Conservation (phyloP, 805 yeast genomes). For the Cyberlindnera sargentensis region DNA sequence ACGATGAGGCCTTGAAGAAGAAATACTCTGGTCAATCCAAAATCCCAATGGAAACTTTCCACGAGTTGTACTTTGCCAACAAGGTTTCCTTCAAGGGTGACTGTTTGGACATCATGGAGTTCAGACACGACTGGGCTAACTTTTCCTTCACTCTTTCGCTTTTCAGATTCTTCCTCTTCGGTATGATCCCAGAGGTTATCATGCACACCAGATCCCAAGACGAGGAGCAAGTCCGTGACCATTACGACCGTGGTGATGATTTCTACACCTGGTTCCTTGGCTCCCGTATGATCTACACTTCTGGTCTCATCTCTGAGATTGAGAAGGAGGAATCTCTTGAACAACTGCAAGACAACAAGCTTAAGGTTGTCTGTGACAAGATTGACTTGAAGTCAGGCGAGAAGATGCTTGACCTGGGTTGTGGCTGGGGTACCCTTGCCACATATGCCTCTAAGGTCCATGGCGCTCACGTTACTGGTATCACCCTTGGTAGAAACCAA, state of each 20-base stretch:
- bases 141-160: constrained; percentile 72
- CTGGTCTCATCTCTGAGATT: constrained; percentile 75
- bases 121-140: constrained; percentile 86
- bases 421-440: constrained; percentile 96
- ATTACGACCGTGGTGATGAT: constrained; percentile 94
- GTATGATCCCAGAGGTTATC: constrained; percentile 89
- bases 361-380: constrained; percentile 82
- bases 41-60: constrained; percentile 91
- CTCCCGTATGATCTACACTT: constrained; percentile 90
- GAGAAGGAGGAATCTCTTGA: constrained; percentile 66
- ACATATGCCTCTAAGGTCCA: constrained; percentile 74
- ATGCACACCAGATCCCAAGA: constrained; percentile 91
- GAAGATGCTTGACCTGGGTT: constrained; percentile 74
- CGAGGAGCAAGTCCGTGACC: constrained; percentile 94
- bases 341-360: constrained; percentile 82
- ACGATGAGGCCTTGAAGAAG: constrained; percentile 57
- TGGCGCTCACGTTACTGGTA: constrained; percentile 84
- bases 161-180: constrained; percentile 74
- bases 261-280: constrained; percentile 92
- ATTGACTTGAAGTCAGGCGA: constrained; percentile 70
- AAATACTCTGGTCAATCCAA: constrained; percentile 69
- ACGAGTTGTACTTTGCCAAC: constrained; percentile 75
- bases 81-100: constrained; percentile 88
- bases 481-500: constrained; percentile 86
- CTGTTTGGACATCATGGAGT: constrained; percentile 74